Conservation (phyloP, 106 monocot genomes). For the Dioscorea alata region DNA sequence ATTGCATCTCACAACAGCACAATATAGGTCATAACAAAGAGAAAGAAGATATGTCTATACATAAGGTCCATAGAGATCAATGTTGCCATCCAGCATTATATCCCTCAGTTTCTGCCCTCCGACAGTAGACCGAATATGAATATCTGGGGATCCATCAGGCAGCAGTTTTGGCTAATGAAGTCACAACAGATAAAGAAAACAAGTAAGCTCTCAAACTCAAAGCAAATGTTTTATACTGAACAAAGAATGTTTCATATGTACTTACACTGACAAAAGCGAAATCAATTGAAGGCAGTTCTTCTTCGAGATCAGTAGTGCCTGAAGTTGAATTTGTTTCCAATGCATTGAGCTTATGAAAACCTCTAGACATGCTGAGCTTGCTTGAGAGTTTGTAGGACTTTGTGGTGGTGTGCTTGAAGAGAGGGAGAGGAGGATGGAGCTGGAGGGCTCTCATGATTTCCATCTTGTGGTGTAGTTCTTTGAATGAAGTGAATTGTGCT, state of each 20-base stretch:
- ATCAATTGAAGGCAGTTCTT: constrained; percentile 56
- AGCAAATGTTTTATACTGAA: neutral
- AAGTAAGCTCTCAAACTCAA: neutral
- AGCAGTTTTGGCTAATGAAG: constrained; percentile 54
- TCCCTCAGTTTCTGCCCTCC: constrained; percentile 88
- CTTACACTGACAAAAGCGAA: constrained; percentile 82
- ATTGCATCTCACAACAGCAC: too few species aligned
- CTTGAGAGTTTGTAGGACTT: too few species aligned
- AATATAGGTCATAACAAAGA: neutral
- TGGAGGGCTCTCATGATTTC: too few species aligned
- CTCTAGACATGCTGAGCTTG: too few species aligned
- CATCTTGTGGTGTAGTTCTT: too few species aligned
- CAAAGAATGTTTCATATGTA: neutral
- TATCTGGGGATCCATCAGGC: constrained; percentile 81
- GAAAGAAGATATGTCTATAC: constrained; percentile 16
- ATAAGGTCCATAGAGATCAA: constrained; percentile 92
- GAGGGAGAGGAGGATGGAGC: too few species aligned
- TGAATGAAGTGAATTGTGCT: too few species aligned
- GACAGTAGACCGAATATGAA: constrained; percentile 53
- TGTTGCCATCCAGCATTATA: constrained; percentile 82
- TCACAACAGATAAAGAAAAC: neutral
- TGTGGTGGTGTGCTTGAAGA: too few species aligned
- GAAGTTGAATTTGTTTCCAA: neutral
- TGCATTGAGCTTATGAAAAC: too few species aligned
- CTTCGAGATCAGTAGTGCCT: constrained; percentile 4